Base-by-base conservation (phyloP, 139 green algal genomes). In the Coelastrella sp. region DNA sequence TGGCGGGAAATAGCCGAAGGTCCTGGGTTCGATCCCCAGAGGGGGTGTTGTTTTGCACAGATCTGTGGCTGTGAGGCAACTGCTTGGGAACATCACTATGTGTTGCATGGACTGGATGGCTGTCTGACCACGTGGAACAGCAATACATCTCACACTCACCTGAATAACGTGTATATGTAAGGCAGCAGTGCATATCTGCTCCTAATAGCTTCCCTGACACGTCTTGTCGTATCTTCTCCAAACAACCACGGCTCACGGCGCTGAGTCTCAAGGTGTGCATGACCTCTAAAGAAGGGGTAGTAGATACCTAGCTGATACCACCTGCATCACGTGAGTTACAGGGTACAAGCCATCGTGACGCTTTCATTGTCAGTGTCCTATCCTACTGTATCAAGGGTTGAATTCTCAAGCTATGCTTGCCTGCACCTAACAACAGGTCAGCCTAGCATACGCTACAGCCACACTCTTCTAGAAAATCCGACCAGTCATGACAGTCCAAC, bases 91-190 rank as follows among this genome's bases (percentile, higher is more conserved):
- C n/a, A n/a, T n/a, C n/a, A n/a, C n/a, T n/a, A n/a, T n/a, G n/a
- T n/a, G n/a, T n/a, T n/a, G n/a, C n/a, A n/a, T n/a, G n/a, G n/a
- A n/a, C n/a, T n/a, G n/a, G n/a, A n/a, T n/a, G n/a, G n/a, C n/a
- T n/a, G n/a, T n/a, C n/a, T n/a, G n/a, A n/a, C n/a, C n/a, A n/a
- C n/a, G n/a, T n/a, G n/a, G n/a, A n/a, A n/a, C n/a, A n/a, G n/a
- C n/a, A n/a, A n/a, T n/a, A 57, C 45, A 64, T 23, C 19, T 4
- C 30, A 0, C 7, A 69, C 57, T 9, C 71, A 87, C 81, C 89
- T 89, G 92, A 99, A 99, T 7, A 98, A 89, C 6, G 97, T 99
- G 94, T 99, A 99, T 4, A 99, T 89, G 92, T 99, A 98, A 19
- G 98, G 98, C 88, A 99, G 90, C 76, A 99, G 89, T 21, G 81